Conservation (phyloP, 2,329 filamentous ascomycete genomes). For the Fusarium nodosum region DNA sequence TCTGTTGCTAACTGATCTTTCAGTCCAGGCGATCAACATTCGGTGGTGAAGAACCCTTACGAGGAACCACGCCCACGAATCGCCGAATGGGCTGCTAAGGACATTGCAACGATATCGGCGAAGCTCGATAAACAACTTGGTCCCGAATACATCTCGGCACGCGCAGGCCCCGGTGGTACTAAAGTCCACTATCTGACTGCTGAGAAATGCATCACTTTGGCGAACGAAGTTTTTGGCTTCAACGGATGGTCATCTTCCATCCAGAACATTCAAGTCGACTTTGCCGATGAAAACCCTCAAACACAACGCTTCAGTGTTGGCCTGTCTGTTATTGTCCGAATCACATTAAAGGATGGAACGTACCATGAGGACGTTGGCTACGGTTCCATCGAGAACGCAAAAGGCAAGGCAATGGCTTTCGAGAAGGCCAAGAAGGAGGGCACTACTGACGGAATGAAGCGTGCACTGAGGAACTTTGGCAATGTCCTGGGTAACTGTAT, state of each 20-base stretch:
- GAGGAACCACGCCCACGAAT: slow-evolving; percentile 77
- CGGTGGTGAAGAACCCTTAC: slow-evolving; percentile 79
- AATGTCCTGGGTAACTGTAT: slow-evolving; percentile 98
- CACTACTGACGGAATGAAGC: slow-evolving; percentile 92
- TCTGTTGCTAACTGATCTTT: slow-evolving; percentile 36
- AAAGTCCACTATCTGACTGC: slow-evolving; percentile 96
- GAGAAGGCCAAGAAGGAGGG: slow-evolving; percentile 99
- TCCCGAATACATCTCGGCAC: slow-evolving; percentile 92
- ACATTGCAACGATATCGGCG: slow-evolving; percentile 89
- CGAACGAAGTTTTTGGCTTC: slow-evolving; percentile 96
- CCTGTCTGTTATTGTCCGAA: slow-evolving; percentile 88
- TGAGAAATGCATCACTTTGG: slow-evolving; percentile 95
- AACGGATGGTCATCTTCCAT: slow-evolving; percentile 99
- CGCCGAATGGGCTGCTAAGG: slow-evolving; percentile 85
- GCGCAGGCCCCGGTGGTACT: slow-evolving; percentile 84
- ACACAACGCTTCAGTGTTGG: slow-evolving; percentile 86
- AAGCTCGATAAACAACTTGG: slow-evolving; percentile 93
- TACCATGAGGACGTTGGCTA: slow-evolving; percentile 98
- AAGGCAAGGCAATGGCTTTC: slow-evolving; percentile 94
- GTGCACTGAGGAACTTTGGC: slow-evolving; percentile 90
- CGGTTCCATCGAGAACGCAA: slow-evolving; percentile 95
- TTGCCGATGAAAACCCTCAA: slow-evolving; percentile 86
- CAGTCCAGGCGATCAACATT: slow-evolving; percentile 77
- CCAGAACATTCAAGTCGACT: slow-evolving; percentile 94
- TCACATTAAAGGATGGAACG: slow-evolving; percentile 93